Evolutionary conservation across 2,329 filamentous ascomycete genomes (phyloP).

Genomic region (Aspergillus sergii): DNA sequence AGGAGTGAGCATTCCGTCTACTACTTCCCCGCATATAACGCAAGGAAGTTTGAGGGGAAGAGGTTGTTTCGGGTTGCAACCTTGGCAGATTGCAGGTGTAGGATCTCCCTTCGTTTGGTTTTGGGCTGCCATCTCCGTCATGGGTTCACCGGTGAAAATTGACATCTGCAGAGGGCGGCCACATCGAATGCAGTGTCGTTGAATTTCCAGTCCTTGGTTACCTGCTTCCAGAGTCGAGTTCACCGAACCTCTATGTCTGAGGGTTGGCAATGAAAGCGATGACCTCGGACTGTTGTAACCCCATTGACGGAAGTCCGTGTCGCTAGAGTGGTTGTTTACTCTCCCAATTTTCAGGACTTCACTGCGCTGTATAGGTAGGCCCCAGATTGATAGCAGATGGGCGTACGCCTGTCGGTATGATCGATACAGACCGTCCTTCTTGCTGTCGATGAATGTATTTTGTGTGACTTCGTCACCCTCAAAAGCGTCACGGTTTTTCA

Average conservation of each 20-base stretch:
- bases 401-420: conserved; percentile 62
- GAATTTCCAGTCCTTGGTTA: conserved; percentile 42
- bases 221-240: conserved; percentile 9
- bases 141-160: conserved; percentile 34
- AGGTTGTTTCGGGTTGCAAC: conserved; percentile 38
- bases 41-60: conserved; percentile 43
- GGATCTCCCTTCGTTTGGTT: conserved; percentile 22
- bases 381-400: conserved; percentile 61
- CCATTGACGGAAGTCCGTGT: conserved; percentile 23
- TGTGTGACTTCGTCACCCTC: conserved; percentile 53
- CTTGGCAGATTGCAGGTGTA: conserved; percentile 33
- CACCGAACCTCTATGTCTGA: conserved; percentile 16
- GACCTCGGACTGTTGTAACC: conserved; percentile 31
- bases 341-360: conserved; percentile 62
- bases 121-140: conserved; percentile 24
- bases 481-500: conserved; percentile 61
- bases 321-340: conserved; percentile 38
- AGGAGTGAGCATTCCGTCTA: conserved; percentile 49
- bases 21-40: conserved; percentile 46
- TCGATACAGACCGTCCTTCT: conserved; percentile 50
- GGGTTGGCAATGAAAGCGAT: conserved; percentile 26
- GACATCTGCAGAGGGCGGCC: conserved; percentile 40
- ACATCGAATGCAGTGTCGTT: conserved; percentile 46
- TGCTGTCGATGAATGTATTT: conserved; percentile 53
- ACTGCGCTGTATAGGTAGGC: conserved; percentile 55